Evolutionary conservation across 805 yeast species (phyloP).

Genomic region (Candida koratica): DNA sequence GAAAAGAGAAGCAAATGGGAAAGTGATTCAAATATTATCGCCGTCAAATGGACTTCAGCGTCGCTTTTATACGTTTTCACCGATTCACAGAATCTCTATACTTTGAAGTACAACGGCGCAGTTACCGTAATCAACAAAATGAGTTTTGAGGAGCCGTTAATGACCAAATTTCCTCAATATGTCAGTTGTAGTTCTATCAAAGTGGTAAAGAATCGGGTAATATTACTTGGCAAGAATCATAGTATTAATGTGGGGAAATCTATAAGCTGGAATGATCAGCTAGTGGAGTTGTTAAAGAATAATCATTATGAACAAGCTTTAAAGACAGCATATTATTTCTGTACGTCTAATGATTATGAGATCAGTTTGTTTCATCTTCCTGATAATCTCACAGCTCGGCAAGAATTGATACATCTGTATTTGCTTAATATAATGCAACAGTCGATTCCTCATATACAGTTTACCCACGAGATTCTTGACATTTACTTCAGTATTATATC

Average conservation of each 20-base stretch:
- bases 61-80: constrained; percentile 22
- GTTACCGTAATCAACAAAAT: neutral
- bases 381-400: constrained; percentile 37
- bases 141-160: neutral
- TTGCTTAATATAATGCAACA: constrained; percentile 56
- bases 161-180: neutral
- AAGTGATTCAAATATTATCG: constrained; percentile 33
- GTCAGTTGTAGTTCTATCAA: constrained; percentile 6
- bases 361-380: constrained; percentile 59
- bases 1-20: constrained; percentile 5
- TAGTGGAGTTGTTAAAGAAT: constrained; percentile 44
- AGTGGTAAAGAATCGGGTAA: constrained; percentile 10
- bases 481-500: constrained; percentile 11
- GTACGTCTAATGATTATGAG: constrained; percentile 43
- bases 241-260: constrained; percentile 52
- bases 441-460: constrained; percentile 43
- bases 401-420: constrained; percentile 47
- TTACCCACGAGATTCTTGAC: constrained; percentile 3
- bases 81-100: neutral
- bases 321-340: constrained; percentile 51
- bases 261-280: constrained; percentile 66
- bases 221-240: constrained; percentile 2
- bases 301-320: constrained; percentile 56
- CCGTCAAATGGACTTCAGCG: constrained; percentile 52
- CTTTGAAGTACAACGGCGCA: neutral